Conservation (phyloP, 2,329 filamentous ascomycete genomes). For the Fusarium sp. region DNA sequence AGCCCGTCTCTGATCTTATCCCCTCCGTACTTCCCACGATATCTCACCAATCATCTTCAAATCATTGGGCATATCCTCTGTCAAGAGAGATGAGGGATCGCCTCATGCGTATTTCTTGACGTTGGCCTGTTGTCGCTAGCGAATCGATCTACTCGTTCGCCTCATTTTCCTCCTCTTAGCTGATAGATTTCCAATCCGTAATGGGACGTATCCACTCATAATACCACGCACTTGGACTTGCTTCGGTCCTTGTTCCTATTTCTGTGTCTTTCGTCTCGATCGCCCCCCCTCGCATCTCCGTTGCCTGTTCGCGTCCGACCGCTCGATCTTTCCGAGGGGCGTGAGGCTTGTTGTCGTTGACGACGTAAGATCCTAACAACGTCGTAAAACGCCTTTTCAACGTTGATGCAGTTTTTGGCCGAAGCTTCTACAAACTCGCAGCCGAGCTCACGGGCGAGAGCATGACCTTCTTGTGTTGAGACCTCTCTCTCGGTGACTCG, state of each 20-base stretch:
- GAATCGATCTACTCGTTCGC: slow-evolving; percentile 22
- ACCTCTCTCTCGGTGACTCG: slow-evolving; percentile 95
- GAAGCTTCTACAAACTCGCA: slow-evolving; percentile 98
- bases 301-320: slow-evolving; percentile 54
- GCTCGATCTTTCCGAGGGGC: slow-evolving; percentile 50
- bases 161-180: slow-evolving; percentile 33
- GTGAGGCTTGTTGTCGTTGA: slow-evolving; percentile 72
- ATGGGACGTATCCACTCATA: slow-evolving; percentile 47
- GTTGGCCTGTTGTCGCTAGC: slow-evolving; percentile 29
- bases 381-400: slow-evolving; percentile 98
- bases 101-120: slow-evolving; percentile 36
- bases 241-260: slow-evolving; percentile 50
- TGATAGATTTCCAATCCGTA: not conserved
- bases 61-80: slow-evolving; percentile 37
- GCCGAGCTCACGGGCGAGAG: slow-evolving; percentile 88
- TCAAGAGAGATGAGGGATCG: slow-evolving; percentile 36
- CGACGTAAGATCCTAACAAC: slow-evolving; percentile 90
- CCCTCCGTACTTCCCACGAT: slow-evolving; percentile 36
- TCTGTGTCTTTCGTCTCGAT: slow-evolving; percentile 48
- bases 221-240: slow-evolving; percentile 53
- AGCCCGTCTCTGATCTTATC: slow-evolving; percentile 30
- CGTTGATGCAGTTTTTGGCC: slow-evolving; percentile 97
- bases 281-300: slow-evolving; percentile 49
- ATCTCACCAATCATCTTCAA: slow-evolving; percentile 40
- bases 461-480: slow-evolving; percentile 94